Conservation (phyloP, 148 eudicot species). For the Suaeda aralocaspica region DNA sequence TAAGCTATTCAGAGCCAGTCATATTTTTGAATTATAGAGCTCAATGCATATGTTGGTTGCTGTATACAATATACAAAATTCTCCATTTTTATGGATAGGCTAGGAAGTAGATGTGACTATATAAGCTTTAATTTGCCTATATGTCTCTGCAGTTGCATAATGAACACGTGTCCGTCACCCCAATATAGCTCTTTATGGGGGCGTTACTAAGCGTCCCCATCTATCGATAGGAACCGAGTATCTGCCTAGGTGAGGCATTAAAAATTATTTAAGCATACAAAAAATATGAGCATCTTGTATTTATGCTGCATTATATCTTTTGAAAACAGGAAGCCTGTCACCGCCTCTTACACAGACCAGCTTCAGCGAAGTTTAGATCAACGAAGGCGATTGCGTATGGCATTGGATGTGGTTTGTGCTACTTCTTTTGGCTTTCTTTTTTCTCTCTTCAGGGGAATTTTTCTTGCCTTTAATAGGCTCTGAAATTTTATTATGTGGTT, state of each 20-base stretch:
- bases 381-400: constrained; percentile 88
- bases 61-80: constrained; percentile 1
- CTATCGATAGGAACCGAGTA: constrained; percentile 93
- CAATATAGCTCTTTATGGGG: constrained; percentile 95
- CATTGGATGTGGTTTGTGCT: constrained; percentile 91
- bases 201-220: constrained; percentile 89
- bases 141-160: constrained; percentile 69
- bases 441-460: constrained; percentile 26
- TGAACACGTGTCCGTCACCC: constrained; percentile 98
- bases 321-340: constrained; percentile 66
- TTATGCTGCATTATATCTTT: not conserved
- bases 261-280: constrained; percentile 11
- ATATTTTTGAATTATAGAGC: constrained; percentile 29
- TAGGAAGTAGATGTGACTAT: not conserved
- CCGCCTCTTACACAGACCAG: constrained; percentile 87
- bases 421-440: constrained; percentile 30
- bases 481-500: not conserved
- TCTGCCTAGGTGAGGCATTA: constrained; percentile 69
- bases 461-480: constrained; percentile 22
- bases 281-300: not conserved
- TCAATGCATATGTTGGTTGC: constrained; percentile 25
- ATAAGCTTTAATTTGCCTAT: constrained; percentile 3
- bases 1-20: not conserved
- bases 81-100: not conserved
- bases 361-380: constrained; percentile 78